Evolutionary conservation across 305 asterid species (phyloP).

Genomic region (Fraxinus floribunda): DNA sequence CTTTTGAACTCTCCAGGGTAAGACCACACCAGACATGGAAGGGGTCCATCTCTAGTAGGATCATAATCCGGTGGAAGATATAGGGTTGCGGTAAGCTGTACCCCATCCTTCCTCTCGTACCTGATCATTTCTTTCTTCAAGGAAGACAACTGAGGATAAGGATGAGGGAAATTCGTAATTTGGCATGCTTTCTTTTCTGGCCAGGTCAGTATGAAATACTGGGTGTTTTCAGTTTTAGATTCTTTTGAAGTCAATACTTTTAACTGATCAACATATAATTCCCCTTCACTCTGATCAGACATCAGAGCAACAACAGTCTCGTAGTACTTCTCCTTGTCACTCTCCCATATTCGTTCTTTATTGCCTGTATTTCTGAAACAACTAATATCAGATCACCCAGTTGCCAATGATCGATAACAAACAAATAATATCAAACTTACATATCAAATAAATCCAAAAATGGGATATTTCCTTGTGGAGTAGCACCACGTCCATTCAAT

Average conservation of each 20-base stretch:
- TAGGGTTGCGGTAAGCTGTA: constrained; percentile 91
- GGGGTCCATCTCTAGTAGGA: constrained; percentile 86
- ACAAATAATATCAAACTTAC: constrained; percentile 55
- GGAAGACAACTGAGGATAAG: constrained; percentile 90
- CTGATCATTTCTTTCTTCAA: constrained; percentile 94
- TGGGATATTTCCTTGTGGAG: constrained; percentile 90
- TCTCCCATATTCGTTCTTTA: constrained; percentile 97
- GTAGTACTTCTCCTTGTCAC: constrained; percentile 81
- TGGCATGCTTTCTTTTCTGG: constrained; percentile 81
- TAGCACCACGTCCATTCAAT: constrained; percentile 91
- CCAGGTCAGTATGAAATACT: constrained; percentile 73
- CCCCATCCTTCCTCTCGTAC: constrained; percentile 90
- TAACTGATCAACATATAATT: constrained; percentile 49
- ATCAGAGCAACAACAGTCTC: constrained; percentile 84
- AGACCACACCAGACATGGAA: constrained; percentile 98
- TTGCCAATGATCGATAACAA: constrained; percentile 20
- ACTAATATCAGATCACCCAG: constrained; percentile 40
- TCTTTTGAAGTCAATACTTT: constrained; percentile 83
- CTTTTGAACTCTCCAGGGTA: constrained; percentile 99
- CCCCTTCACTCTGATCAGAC: constrained; percentile 80
- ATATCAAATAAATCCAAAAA: constrained; percentile 90
- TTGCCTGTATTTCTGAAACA: constrained; percentile 82
- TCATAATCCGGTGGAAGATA: constrained; percentile 95
- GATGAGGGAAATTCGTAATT: constrained; percentile 93
- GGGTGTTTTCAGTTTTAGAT: constrained; percentile 95